These are phyloP conservation scores for Sisymbrium altissimum DNA, from an alignment of 345 rosid genomes.

Conservation along the genomic window DNA sequence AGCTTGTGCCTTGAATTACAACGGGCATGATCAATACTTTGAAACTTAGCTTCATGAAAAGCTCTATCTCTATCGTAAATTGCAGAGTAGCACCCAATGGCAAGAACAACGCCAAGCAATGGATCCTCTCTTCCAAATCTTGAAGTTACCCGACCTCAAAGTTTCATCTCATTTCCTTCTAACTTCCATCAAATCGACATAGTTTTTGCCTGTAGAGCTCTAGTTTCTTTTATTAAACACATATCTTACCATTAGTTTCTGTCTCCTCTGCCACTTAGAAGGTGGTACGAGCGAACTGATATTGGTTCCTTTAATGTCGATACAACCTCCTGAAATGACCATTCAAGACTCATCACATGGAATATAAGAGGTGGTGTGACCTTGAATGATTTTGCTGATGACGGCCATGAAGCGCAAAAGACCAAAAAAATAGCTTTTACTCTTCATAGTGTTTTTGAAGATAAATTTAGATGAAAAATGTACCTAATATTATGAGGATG, in stretches of 20 bases:
- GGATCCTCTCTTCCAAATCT: slow-evolving; percentile 53
- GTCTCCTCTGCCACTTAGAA: slow-evolving; percentile 49
- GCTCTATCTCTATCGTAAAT: neutral
- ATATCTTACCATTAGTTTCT: slow-evolving; percentile 39
- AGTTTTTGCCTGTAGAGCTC: slow-evolving; percentile 50
- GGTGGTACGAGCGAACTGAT: slow-evolving; percentile 45
- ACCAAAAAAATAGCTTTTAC: neutral
- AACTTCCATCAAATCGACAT: slow-evolving; percentile 47
- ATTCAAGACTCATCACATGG: neutral
- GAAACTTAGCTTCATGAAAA: neutral
- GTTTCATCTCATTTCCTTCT: slow-evolving; percentile 14
- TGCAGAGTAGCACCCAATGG: neutral
- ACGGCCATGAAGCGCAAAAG: neutral
- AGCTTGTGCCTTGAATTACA: slow-evolving; percentile 6
- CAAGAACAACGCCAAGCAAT: slow-evolving; percentile 47
- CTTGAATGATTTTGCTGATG: neutral
- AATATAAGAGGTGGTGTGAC: neutral
- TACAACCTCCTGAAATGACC: neutral
- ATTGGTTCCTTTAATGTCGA: slow-evolving; percentile 35
- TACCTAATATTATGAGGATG: neutral
- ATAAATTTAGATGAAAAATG: neutral
- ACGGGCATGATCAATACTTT: neutral
- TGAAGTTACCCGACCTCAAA: slow-evolving; percentile 58
- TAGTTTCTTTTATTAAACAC: slow-evolving; percentile 30
- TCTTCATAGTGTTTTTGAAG: neutral